Evolutionary conservation across 169 alveolate species (phyloP).

Genomic region (Cryptosporidium canis): DNA sequence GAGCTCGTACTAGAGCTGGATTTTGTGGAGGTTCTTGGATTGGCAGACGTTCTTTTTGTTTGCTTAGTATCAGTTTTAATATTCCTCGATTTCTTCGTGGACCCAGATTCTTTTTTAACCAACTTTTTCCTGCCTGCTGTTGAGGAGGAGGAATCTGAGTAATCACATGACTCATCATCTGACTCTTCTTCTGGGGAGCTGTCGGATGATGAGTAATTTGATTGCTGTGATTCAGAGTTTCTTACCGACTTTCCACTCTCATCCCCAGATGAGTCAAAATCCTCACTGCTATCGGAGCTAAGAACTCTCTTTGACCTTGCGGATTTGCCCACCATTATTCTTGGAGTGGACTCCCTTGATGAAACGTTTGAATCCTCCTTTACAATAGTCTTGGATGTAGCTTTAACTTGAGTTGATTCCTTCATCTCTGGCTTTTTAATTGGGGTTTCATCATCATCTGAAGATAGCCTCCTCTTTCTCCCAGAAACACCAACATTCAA

Average conservation of each 20-base stretch:
- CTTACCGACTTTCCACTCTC: not conserved
- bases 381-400: not conserved
- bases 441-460: slow-evolving; percentile 36
- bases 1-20: not conserved
- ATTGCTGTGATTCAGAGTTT: not conserved
- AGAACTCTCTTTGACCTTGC: slow-evolving; percentile 56
- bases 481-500: slow-evolving; percentile 33
- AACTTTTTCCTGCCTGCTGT: not conserved
- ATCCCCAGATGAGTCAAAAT: not conserved
- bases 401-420: not conserved
- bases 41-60: not conserved
- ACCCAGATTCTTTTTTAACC: slow-evolving; percentile 15
- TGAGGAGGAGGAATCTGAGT: slow-evolving; percentile 8
- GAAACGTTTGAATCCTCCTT: not conserved
- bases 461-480: slow-evolving; percentile 27
- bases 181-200: not conserved
- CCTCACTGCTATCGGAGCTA: slow-evolving; percentile 30
- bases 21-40: not conserved
- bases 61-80: not conserved
- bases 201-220: slow-evolving; percentile 6
- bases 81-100: not conserved
- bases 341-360: slow-evolving; percentile 68
- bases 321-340: slow-evolving; percentile 29
- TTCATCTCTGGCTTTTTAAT: not conserved
- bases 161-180: not conserved